Conservation (phyloP, 2,329 filamentous ascomycete genomes). For the Clarireedia paspali region DNA sequence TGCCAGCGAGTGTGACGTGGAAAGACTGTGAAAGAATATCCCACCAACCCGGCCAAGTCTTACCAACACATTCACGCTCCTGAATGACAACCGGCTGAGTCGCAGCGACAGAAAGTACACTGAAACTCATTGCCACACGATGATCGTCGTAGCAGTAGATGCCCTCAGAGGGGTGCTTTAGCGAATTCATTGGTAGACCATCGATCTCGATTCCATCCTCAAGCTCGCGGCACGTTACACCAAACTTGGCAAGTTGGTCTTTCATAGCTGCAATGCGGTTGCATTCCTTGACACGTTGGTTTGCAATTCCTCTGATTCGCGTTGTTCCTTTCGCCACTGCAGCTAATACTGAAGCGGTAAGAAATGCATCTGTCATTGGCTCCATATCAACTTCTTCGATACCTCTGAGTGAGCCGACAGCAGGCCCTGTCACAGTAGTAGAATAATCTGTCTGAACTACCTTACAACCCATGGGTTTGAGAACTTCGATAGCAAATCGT, state of each 20-base stretch:
- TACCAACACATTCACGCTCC: conserved; percentile 88
- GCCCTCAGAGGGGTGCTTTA: conserved; percentile 52
- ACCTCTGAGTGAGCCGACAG: conserved; percentile 62
- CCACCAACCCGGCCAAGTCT: conserved; percentile 99
- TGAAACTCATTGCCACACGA: conserved; percentile 97
- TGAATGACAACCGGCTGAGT: conserved; percentile 68
- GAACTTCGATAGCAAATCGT: conserved; percentile 82
- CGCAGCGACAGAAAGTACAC: conserved; percentile 69
- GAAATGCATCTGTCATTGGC: conserved; percentile 97
- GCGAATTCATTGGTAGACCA: conserved; percentile 40
- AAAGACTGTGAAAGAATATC: conserved; percentile 77
- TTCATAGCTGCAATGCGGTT: conserved; percentile 96
- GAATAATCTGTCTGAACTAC: conserved; percentile 79
- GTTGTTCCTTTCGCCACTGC: conserved; percentile 81
- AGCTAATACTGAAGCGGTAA: conserved; percentile 87
- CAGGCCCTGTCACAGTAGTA: conserved; percentile 89
- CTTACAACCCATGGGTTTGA: conserved; percentile 86
- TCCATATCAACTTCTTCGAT: conserved; percentile 92
- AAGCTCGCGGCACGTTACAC: conserved; percentile 75
- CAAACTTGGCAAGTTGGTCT: conserved; percentile 88
- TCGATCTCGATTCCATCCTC: conserved; percentile 85
- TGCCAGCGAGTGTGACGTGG: conserved; percentile 66
- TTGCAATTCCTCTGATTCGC: conserved; percentile 87
- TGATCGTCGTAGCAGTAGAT: conserved; percentile 97
- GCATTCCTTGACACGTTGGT: conserved; percentile 96